A percentile compares a stretch with the other conserved stretches of the same genome.
Conservation (phyloP, 2,329 filamentous ascomycete species). For the Trichophyton simii region DNA sequence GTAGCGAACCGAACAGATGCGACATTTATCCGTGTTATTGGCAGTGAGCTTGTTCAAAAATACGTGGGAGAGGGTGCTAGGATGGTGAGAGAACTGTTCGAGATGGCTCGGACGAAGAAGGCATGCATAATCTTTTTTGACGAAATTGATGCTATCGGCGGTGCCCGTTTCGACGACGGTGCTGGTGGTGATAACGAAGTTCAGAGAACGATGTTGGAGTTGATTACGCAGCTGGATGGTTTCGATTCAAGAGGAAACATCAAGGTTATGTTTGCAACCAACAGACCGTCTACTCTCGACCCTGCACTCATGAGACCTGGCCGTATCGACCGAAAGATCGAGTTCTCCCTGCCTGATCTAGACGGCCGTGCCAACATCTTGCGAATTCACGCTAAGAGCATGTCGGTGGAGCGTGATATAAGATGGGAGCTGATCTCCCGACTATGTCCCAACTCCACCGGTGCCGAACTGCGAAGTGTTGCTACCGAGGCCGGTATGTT, state of each 20-base stretch:
- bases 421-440: conserved; percentile 97
- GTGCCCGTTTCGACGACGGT: conserved; percentile 90
- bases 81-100: conserved; percentile 97
- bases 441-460: conserved; percentile 91
- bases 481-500: conserved; percentile 99
- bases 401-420: conserved; percentile 98
- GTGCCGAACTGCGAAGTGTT: conserved; percentile 88
- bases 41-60: conserved; percentile 94
- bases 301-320: conserved; percentile 95
- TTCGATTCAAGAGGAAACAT: conserved; percentile 96
- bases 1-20: conserved; percentile 97
- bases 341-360: conserved; percentile 93
- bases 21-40: conserved; percentile 97
- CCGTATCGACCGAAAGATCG: conserved; percentile 96
- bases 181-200: conserved; percentile 96
- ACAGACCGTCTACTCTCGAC: conserved; percentile 87
- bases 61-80: conserved; percentile 96
- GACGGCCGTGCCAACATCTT: conserved; percentile 96
- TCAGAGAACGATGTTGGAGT: conserved; percentile 92
- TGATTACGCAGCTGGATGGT: conserved; percentile 92
- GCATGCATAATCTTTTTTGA: conserved; percentile 99
- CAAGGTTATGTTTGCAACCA: conserved; percentile 99
- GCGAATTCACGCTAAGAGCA: conserved; percentile 96
- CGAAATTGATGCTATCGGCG: conserved; percentile 92
- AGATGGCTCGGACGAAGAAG: conserved; percentile 99